A percentile compares a stretch with the other conserved stretches of the same genome.
Evolutionary conservation across 306 rosid genomes (phyloP).

Genomic region (Cicer chorassanicum): DNA sequence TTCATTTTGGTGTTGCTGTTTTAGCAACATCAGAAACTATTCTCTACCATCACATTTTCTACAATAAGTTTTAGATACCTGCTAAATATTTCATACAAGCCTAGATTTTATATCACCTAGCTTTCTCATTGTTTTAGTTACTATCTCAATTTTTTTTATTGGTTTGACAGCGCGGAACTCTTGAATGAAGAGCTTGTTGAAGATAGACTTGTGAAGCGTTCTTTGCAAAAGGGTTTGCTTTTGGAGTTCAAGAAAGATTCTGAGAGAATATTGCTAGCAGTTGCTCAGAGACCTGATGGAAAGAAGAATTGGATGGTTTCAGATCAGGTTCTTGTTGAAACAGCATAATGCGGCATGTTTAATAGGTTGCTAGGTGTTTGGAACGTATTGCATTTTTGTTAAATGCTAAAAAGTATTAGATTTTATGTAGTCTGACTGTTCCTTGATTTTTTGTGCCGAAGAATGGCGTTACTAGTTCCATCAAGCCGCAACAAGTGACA

Average conservation of each 20-base stretch:
- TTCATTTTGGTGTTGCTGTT: neutral
- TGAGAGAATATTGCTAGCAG: slow-evolving; percentile 78
- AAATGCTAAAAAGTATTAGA: slow-evolving; percentile 35
- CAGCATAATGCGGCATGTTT: slow-evolving; percentile 81
- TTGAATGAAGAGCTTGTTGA: slow-evolving; percentile 67
- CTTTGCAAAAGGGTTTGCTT: slow-evolving; percentile 74
- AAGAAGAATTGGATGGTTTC: slow-evolving; percentile 99
- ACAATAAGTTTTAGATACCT: slow-evolving; percentile 18
- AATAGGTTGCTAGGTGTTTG: slow-evolving; percentile 93
- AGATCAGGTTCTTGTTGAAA: slow-evolving; percentile 96
- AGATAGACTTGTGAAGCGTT: slow-evolving; percentile 66
- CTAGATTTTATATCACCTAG: slow-evolving; percentile 28
- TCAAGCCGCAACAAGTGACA: slow-evolving; percentile 91
- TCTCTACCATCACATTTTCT: neutral
- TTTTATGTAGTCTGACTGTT: slow-evolving; percentile 45
- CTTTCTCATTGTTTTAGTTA: slow-evolving; percentile 39
- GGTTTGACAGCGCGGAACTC: slow-evolving; percentile 56
- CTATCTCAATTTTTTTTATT: slow-evolving; percentile 29
- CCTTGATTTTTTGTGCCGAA: slow-evolving; percentile 52
- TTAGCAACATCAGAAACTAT: neutral
- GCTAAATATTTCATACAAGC: slow-evolving; percentile 17
- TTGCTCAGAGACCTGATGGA: slow-evolving; percentile 93
- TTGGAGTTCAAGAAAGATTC: slow-evolving; percentile 94
- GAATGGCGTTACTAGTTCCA: slow-evolving; percentile 87
- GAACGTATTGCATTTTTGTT: slow-evolving; percentile 49